Evolutionary conservation across 139 green algal species (phyloP).

Genomic region (Edaphochlamys debaryana): DNA sequence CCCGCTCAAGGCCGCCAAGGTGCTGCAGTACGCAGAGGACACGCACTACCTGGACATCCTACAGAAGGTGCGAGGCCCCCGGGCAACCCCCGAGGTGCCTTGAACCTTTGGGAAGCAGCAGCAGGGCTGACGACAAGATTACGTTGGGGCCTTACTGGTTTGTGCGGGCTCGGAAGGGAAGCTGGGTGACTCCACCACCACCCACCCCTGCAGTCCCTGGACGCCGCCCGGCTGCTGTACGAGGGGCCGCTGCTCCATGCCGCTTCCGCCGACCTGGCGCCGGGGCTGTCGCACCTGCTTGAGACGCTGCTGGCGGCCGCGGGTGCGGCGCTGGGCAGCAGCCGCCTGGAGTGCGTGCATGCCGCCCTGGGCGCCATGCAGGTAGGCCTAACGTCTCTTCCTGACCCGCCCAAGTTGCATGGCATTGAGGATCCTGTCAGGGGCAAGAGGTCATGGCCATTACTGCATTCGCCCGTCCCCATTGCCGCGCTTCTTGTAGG

Average conservation of each 20-base stretch:
- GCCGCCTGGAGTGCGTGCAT: background rate
- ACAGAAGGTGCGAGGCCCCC: background rate
- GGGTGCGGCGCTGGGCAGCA: background rate
- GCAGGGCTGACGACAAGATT: too few relatives aligned
- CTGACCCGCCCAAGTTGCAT: too few relatives aligned
- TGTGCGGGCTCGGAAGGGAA: too few relatives aligned
- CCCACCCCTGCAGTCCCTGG: constrained; percentile 17
- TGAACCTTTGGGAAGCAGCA: too few relatives aligned
- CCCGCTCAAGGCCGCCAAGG: constrained; percentile 16
- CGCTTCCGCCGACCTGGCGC: constrained; percentile 8
- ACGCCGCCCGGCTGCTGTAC: constrained; percentile 21
- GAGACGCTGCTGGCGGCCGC: constrained; percentile 1
- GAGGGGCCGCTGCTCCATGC: constrained; percentile 17
- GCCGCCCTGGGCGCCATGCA: constrained; percentile 33
- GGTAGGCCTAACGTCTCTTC: too few relatives aligned
- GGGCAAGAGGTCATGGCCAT: background rate
- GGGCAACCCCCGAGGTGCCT: background rate
- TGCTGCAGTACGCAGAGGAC: constrained; percentile 40
- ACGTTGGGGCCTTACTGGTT: too few relatives aligned
- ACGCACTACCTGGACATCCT: constrained; percentile 29
- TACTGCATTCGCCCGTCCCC: background rate
- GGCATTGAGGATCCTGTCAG: too few relatives aligned
- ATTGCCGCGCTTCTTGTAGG: background rate
- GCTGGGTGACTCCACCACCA: too few relatives aligned
- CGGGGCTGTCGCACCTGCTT: background rate